Base-by-base conservation (phyloP, 116 monocot species). In the Posidonia oceanica region DNA sequence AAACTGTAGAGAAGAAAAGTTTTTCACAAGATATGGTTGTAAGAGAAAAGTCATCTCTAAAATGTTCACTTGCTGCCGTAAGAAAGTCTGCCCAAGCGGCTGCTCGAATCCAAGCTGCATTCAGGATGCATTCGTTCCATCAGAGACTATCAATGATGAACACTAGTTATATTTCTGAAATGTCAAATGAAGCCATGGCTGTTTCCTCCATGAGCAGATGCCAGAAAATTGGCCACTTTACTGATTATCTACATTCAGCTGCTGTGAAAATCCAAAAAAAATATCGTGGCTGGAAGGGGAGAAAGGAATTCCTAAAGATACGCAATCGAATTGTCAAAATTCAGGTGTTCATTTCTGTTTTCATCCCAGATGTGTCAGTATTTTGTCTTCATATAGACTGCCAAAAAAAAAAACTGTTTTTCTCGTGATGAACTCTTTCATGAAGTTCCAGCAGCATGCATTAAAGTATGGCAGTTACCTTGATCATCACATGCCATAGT, bases 81-180 rank as follows among this genome's bases (percentile, higher is more conserved):
- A 78, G 85, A 69, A 84, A 86, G 52, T 82, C 84, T 22, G 78
- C 80, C 61, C 83, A 80, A 75, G 91, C 83, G 54, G 87, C 85
- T 67, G 80, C 82, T 68, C 76, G 69, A 15, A 80, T 87, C 72
- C 84, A 82, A 66, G 68, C 76, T 64, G 85, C 83, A 39, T 82
- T 87, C 66, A 77, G 85, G 44, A 73, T 76, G 69, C 76, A 72
- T 40, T 87, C 90, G 21, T 80, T 84, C 67, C 69, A 72, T 23
- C 83, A 76, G 44, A 77, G 71, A 65, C 53, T 79, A 55, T 64
- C 69, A 11, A 74, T 22, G 61, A 59, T 39, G 61, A 72, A 48
- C 42, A 72, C 69, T 44, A 44, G 52, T 54, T 72, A 66, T 40
- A 71, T 60, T 23, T 53, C 44, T 14, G 66, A 71, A 17, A 72